phyloP scores from a whole-genome alignment of 305 asterid genomes.

The Fraxinus angustifolia region DNA sequence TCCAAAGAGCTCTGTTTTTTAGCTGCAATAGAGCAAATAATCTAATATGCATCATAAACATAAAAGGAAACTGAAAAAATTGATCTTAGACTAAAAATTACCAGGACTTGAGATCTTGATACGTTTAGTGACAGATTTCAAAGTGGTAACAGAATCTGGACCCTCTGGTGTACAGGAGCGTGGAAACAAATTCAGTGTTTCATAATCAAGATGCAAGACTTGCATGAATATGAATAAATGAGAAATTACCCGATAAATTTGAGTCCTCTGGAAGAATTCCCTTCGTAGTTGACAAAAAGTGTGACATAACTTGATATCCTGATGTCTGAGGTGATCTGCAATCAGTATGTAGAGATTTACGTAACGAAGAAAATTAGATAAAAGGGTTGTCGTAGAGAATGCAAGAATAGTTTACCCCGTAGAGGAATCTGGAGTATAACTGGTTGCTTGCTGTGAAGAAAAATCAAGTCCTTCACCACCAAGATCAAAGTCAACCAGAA shows the following conservation, averaged over 20 bases:
- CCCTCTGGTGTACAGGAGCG: constrained; percentile 23
- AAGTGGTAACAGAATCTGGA: constrained; percentile 35
- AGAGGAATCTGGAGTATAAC: constrained; percentile 38
- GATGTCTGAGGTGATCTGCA: constrained; percentile 39
- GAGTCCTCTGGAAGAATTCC: constrained; percentile 38
- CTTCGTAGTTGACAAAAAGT: constrained; percentile 32
- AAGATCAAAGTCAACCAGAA: constrained; percentile 43
- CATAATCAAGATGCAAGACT: not conserved
- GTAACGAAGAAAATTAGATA: not conserved
- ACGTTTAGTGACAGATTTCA: constrained; percentile 43
- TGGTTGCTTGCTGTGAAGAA: constrained; percentile 21
- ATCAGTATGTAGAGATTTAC: not conserved
- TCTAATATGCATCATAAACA: not conserved
- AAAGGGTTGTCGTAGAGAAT: not conserved
- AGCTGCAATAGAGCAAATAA: not conserved
- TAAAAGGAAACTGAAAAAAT: not conserved
- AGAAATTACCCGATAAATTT: constrained; percentile 30
- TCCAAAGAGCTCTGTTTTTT: not conserved
- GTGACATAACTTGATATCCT: constrained; percentile 31
- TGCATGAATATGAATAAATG: not conserved
- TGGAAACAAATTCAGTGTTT: not conserved
- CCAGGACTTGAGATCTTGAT: constrained; percentile 46
- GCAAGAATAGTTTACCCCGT: constrained; percentile 31
- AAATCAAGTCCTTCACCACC: constrained; percentile 29
- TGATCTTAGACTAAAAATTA: constrained; percentile 9